Evolutionary conservation across 495 filamentous ascomycete genomes (phyloP), one percentile per base, ranked within the genome.

Genomic region (Talaromyces adpressus): DNA sequence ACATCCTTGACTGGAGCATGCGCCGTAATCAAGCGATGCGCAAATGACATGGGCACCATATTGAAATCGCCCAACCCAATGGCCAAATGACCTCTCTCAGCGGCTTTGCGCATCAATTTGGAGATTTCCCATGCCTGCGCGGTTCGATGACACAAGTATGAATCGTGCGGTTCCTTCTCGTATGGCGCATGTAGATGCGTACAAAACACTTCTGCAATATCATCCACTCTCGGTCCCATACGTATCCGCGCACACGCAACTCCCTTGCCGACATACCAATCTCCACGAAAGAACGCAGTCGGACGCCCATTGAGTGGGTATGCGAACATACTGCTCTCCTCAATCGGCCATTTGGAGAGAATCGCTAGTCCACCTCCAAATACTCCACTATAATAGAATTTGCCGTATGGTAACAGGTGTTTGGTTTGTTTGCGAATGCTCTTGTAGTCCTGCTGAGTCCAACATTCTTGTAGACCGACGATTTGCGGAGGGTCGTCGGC

Each of bases 91-190:
- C 93, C 93, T 5, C 91, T 81, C 68, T 94, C 92, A 1, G 86
- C 83, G 12, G 95, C 94, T 22, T 85, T 90, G 5, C 92, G 87
- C 74, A 97, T 89, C 7, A 97, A 77, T 75, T 96, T 96, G 34
- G 92, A 83, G 56, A 98, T 92, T 75, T 98, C 91, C 94, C 94
- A 98, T n/a, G 94, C 89, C 73, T 98, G 94, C 0, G 94, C 91
- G 4, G 88, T 90, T 25, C 92, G 89, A 68, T 98, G 95, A 72
- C 89, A 92, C 23, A 91, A 69, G 71, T 98, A 97, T 25, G 89
- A 92, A 70, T 97, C 92, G 64, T 91, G 73, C 22, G 84, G 86
- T 69, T 91, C 85, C 51, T 80, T 77, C 70, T 94, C 90, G 71
- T 98, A 98, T 3, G 92, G 91, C 9, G 94, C 89, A 71, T 98